A percentile compares a stretch with the other conserved stretches of the same genome.
phyloP scores from a whole-genome alignment of 257 asterid genomes.

The Solanum gandarillasii region DNA sequence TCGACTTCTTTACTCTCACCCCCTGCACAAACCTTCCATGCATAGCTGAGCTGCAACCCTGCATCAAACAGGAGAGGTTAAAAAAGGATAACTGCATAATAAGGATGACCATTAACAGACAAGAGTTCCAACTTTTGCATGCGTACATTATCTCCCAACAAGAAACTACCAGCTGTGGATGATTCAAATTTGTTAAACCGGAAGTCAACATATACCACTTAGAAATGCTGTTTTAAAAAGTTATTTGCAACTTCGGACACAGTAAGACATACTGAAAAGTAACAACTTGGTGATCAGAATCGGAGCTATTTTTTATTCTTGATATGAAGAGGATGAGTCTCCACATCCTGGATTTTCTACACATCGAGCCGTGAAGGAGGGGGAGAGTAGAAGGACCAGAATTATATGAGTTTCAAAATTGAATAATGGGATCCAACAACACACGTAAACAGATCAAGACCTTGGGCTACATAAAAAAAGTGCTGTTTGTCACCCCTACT shows the following conservation, averaged over 20 bases:
- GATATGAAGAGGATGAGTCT: background rate
- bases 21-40: conserved; percentile 62
- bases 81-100: background rate
- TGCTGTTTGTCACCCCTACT: background rate
- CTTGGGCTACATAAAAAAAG: background rate
- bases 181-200: background rate
- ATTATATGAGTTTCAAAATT: background rate
- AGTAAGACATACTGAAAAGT: background rate
- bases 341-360: background rate
- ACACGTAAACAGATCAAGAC: background rate
- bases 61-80: conserved; percentile 27
- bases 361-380: background rate
- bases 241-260: background rate
- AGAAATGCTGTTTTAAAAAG: background rate
- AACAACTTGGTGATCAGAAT: background rate
- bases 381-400: background rate
- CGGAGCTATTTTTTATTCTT: background rate
- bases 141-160: background rate
- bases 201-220: background rate
- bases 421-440: background rate
- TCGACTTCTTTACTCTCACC: conserved; percentile 84
- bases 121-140: background rate
- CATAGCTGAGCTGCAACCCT: conserved; percentile 40
- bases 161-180: background rate
- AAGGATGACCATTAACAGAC: background rate